Percentiles rank a stretch among this genome's conserved stretches.
phyloP scores from a whole-genome alignment of 129 eudicot genomes.

The Pulicaria dysenterica region DNA sequence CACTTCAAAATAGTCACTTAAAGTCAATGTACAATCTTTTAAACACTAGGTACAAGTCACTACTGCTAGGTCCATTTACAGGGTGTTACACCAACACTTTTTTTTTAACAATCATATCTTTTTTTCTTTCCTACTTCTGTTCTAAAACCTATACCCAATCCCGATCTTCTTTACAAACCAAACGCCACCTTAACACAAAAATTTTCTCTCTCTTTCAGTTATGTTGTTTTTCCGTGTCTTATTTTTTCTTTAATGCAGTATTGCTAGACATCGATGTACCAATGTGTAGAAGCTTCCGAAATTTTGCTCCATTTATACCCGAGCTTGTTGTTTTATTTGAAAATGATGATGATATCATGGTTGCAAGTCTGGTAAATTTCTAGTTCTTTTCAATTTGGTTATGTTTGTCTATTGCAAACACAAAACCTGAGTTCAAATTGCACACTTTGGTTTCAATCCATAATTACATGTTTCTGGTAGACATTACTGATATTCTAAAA shows the following conservation, averaged over 20 bases:
- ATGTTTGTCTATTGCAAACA: background rate
- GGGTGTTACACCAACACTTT: background rate
- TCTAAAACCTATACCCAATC: too few species aligned
- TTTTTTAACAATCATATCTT: background rate
- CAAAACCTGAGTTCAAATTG: too few species aligned
- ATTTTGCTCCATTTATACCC: slow-evolving; percentile 70
- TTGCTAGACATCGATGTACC: slow-evolving; percentile 70
- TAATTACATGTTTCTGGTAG: too few species aligned
- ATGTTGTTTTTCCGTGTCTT: background rate
- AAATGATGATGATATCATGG: slow-evolving; percentile 52
- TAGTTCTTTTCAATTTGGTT: background rate
- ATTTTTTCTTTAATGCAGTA: slow-evolving; percentile 38
- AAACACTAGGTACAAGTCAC: too few species aligned
- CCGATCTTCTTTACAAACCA: background rate
- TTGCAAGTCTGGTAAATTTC: slow-evolving; percentile 65
- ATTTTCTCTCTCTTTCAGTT: background rate
- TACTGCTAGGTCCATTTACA: too few species aligned
- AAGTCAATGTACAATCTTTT: too few species aligned
- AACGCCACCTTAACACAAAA: background rate
- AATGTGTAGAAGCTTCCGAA: slow-evolving; percentile 69
- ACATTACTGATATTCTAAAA: too few species aligned
- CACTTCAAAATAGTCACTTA: too few species aligned
- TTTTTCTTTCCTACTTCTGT: too few species aligned
- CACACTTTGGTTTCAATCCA: too few species aligned
- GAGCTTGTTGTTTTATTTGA: slow-evolving; percentile 68